These are phyloP conservation scores for Jatropha curcas DNA, from an alignment of 345 rosid species.

Conservation along the genomic window DNA sequence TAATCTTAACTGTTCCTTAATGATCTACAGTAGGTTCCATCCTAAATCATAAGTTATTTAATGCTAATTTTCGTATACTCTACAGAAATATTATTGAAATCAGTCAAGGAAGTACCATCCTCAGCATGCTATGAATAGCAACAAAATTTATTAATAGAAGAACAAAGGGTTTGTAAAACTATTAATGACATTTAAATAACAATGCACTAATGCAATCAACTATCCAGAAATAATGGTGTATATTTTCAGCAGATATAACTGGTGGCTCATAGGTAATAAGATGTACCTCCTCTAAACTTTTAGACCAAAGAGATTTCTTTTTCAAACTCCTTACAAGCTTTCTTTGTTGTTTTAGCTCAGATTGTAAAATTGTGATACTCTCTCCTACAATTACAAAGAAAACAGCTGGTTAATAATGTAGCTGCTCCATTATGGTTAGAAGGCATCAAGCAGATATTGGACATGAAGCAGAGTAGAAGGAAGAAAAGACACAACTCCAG, in stretches of 20 bases:
- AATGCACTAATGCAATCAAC: background rate
- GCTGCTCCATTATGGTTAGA: background rate
- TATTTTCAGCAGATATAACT: background rate
- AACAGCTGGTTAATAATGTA: constrained; percentile 6
- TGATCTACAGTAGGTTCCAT: background rate
- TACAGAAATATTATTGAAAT: background rate
- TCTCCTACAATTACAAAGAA: constrained; percentile 56
- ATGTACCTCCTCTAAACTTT: constrained; percentile 72
- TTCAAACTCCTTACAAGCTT: constrained; percentile 69
- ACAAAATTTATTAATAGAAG: background rate
- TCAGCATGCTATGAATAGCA: background rate
- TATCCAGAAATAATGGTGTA: background rate
- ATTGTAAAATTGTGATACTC: constrained; percentile 52
- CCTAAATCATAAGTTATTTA: background rate
- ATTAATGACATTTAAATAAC: background rate
- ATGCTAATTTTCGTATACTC: background rate
- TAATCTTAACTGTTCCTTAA: background rate
- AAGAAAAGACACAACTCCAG: background rate
- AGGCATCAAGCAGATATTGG: constrained; percentile 4
- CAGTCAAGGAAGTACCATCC: background rate
- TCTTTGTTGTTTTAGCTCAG: constrained; percentile 70
- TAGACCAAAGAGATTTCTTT: constrained; percentile 93
- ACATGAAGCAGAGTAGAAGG: background rate
- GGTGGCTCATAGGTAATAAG: background rate
- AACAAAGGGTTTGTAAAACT: background rate